Evolutionary conservation across 768 basidiomycete genomes (phyloP).

Genomic region (Scleroderma citrinum): DNA sequence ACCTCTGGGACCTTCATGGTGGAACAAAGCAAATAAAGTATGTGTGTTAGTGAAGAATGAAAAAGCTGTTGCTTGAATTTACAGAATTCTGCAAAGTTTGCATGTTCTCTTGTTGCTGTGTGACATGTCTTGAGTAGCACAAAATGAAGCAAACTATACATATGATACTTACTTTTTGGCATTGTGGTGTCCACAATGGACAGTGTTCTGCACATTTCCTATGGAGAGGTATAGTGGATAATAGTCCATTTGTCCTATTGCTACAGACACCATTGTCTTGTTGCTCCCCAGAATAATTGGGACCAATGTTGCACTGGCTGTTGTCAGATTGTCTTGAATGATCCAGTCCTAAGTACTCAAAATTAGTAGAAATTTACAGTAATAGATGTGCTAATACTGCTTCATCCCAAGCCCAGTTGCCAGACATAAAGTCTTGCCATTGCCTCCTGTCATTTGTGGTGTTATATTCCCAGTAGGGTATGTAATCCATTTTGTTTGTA

Average conservation of each 20-base stretch:
- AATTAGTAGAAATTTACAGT: conserved; percentile 1
- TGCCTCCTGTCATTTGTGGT: background rate
- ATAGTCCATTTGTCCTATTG: conserved; percentile 2
- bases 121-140: background rate
- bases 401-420: conserved; percentile 12
- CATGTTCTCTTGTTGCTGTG: conserved; percentile 4
- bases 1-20: conserved; percentile 14
- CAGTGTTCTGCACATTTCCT: conserved; percentile 5
- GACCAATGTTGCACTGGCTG: conserved; percentile 16
- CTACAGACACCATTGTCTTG: conserved; percentile 8
- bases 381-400: conserved; percentile 4
- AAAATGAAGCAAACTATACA: background rate
- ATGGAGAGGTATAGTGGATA: conserved; percentile 8
- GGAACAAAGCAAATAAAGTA: conserved; percentile 9
- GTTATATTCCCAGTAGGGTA: conserved; percentile 7
- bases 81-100: conserved; percentile 3
- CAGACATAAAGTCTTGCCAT: conserved; percentile 8
- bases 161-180: conserved; percentile 19
- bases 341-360: conserved; percentile 1
- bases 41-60: conserved; percentile 10
- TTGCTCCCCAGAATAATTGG: conserved; percentile 9
- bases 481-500: conserved; percentile 15
- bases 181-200: conserved; percentile 9
- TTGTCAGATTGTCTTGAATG: conserved; percentile 10
- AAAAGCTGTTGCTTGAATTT: conserved; percentile 18